These are phyloP conservation scores for Rugonectria rugulosa DNA, from an alignment of 2,329 filamentous ascomycete genomes.

Conservation along the genomic window DNA sequence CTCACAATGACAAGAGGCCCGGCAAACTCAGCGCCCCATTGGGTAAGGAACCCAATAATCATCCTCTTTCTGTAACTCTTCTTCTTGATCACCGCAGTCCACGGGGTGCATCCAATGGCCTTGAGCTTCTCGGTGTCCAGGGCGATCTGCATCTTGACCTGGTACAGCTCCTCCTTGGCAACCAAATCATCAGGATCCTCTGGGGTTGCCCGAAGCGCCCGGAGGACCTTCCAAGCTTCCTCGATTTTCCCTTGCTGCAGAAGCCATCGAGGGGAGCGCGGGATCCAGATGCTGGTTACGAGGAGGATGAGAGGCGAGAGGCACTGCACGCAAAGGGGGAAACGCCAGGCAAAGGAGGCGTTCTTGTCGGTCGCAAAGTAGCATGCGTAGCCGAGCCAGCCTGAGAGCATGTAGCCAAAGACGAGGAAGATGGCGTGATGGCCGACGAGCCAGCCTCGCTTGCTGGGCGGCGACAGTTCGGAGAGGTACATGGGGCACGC, in stretches of 20 bases:
- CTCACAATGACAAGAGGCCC: constrained; percentile 59
- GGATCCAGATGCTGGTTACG: constrained; percentile 46
- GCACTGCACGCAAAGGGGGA: constrained; percentile 52
- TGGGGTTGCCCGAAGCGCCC: constrained; percentile 40
- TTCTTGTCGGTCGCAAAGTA: constrained; percentile 43
- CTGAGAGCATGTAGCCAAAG: constrained; percentile 54
- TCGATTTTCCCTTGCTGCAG: constrained; percentile 53
- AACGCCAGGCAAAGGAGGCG: constrained; percentile 49
- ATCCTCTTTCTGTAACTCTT: constrained; percentile 58
- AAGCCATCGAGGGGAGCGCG: constrained; percentile 57
- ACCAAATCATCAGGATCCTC: constrained; percentile 48
- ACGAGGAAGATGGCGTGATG: constrained; percentile 57
- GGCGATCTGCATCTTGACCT: constrained; percentile 54
- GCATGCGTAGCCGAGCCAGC: constrained; percentile 47
- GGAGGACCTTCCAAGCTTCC: constrained; percentile 53
- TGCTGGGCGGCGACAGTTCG: constrained; percentile 46
- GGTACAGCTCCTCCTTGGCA: constrained; percentile 55
- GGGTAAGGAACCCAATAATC: constrained; percentile 59
- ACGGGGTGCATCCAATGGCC: constrained; percentile 48
- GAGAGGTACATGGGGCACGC: constrained; percentile 47
- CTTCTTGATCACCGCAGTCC: constrained; percentile 55
- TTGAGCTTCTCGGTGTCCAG: constrained; percentile 52
- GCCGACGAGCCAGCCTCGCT: constrained; percentile 58
- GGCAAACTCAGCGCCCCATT: constrained; percentile 62
- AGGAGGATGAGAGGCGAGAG: constrained; percentile 48